Evolutionary conservation across 441 rosid genomes (phyloP).

Genomic region (Geranium incanum): DNA sequence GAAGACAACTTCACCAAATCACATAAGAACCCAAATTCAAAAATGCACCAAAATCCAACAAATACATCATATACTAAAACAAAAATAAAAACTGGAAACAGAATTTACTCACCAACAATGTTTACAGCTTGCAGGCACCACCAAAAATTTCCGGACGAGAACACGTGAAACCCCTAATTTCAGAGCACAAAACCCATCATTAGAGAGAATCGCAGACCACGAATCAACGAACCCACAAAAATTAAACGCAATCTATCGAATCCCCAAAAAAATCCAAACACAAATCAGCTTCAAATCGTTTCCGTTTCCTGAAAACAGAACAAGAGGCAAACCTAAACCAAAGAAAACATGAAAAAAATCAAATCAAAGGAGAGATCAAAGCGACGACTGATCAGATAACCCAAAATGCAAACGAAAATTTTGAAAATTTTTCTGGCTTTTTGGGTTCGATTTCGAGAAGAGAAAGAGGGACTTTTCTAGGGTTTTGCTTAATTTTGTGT

Average conservation of each 20-base stretch:
- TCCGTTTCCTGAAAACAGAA: constrained; percentile 3
- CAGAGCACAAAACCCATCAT: too few species aligned
- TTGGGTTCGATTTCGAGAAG: neutral
- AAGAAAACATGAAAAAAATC: neutral
- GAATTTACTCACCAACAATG: neutral
- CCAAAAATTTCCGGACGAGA: neutral
- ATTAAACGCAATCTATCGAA: too few species aligned
- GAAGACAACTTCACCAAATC: neutral
- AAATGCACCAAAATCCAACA: neutral
- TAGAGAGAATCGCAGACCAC: too few species aligned
- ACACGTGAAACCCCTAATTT: too few species aligned
- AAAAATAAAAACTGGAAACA: too few species aligned
- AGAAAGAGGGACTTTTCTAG: neutral
- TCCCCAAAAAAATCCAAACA: too few species aligned
- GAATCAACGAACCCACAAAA: too few species aligned
- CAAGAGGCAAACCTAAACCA: neutral
- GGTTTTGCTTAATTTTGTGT: neutral
- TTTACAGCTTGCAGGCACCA: neutral
- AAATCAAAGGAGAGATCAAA: neutral
- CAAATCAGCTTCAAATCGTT: neutral
- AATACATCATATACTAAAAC: neutral
- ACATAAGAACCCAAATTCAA: neutral
- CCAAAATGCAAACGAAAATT: neutral
- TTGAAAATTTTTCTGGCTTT: neutral
- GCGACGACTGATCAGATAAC: neutral